Evolutionary conservation across 1,284 basidiomycete species (phyloP), one percentile per base, ranked within the genome.

Genomic region (Pascua sp.): DNA sequence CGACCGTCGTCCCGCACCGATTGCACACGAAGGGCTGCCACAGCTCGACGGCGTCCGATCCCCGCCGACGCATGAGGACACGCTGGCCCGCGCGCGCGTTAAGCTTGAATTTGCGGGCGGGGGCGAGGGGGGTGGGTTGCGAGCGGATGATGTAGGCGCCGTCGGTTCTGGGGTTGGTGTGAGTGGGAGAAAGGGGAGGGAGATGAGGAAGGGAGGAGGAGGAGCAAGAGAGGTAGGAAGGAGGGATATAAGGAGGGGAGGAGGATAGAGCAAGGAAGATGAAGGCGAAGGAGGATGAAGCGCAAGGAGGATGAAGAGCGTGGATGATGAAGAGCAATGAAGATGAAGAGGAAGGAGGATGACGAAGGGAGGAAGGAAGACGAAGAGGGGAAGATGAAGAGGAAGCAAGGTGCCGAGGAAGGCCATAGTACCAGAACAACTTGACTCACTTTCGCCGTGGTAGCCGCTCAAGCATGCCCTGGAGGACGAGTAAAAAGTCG

Each of bases 21-120:
- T 68, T 61, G 49, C 77, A 78, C 24, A 65, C 54, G 49, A 77
- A 72, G 8, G 65, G 61, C 56, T 75, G 72, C 32, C 74, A 66
- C 3, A 72, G 57, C 62, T 79, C 77, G 17, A 75, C 49, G 5
- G 63, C 57, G 8, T 62, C 56, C 42, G 15, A 38, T 47, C 18
- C 72, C 18, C 42, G 72, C 71, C 68, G 57, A 50, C 71, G 68
- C 39, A 79, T 57, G 7, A 72, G 60, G 65, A 67, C 74, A 44
- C 70, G 62, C 59, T 66, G 64, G 9, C 75, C 76, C 7, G 68
- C 57, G 42, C 61, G 56, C 0, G 72, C 73, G 62, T 74, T 77
- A 58, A 78, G 61, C 62, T 79, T 79, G 73, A 78, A 79, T 56
- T 78, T 77, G 36, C 77, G 60, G 10, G 72, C 73, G 0, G 71